Evolutionary conservation across 2,329 filamentous ascomycete species (phyloP).

Genomic region (Xylariomycetidae sp.): DNA sequence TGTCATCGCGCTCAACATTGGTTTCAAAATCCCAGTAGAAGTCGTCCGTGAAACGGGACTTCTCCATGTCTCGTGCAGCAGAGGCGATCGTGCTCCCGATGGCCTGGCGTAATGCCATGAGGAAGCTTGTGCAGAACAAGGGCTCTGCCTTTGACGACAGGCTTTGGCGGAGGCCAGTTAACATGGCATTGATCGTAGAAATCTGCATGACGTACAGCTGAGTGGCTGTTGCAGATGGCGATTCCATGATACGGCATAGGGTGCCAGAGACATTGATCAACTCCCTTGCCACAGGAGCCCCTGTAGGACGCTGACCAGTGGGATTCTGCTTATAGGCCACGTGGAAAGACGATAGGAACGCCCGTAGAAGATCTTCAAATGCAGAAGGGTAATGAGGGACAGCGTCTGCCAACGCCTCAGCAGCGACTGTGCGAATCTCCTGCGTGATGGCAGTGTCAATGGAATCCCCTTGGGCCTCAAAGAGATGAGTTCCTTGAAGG

Average conservation of each 20-base stretch:
- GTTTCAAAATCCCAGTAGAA: too few species aligned
- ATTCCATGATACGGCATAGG: conserved; percentile 45
- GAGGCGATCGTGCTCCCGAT: too few species aligned
- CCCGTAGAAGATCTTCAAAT: conserved; percentile 24
- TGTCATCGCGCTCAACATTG: too few species aligned
- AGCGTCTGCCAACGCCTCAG: conserved; percentile 19
- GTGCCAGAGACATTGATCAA: conserved; percentile 35
- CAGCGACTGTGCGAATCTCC: conserved; percentile 20
- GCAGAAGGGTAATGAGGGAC: conserved; percentile 22
- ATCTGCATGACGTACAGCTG: too few species aligned
- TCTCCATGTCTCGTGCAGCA: too few species aligned
- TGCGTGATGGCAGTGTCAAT: conserved; percentile 8
- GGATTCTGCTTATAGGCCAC: conserved; percentile 16
- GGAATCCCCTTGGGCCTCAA: conserved; percentile 6
- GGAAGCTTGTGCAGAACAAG: too few species aligned
- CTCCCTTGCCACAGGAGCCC: conserved; percentile 12
- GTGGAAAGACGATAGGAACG: conserved; percentile 21
- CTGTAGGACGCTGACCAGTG: too few species aligned
- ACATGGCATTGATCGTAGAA: too few species aligned
- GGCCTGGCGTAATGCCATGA: too few species aligned
- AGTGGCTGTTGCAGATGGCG: conserved; percentile 30
- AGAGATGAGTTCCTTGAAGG: conserved; percentile 14
- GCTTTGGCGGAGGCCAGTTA: too few species aligned
- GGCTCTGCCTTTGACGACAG: too few species aligned
- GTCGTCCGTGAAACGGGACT: too few species aligned